These are phyloP conservation scores for Grigorovia yakushimaensis DNA, from an alignment of 805 yeast species.

Conservation along the genomic window DNA sequence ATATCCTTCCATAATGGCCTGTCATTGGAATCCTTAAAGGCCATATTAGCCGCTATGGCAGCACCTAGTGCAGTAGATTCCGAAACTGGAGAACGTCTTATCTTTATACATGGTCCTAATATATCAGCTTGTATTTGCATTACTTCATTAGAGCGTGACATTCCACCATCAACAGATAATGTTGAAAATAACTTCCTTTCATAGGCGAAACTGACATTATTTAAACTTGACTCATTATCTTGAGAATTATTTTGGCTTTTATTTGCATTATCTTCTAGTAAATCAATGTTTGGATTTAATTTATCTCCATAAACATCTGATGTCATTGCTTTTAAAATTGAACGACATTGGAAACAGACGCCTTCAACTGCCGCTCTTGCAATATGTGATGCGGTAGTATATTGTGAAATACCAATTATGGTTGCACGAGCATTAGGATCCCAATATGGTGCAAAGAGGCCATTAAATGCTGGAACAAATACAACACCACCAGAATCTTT, in stretches of 20 bases:
- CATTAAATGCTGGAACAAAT: conserved; percentile 91
- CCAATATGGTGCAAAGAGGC: conserved; percentile 95
- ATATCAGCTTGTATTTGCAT: conserved; percentile 93
- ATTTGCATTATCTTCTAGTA: conserved; percentile 3
- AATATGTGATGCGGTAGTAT: conserved; percentile 82
- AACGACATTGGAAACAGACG: conserved; percentile 87
- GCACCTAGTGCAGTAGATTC: conserved; percentile 96
- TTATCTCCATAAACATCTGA: conserved; percentile 56
- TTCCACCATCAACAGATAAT: conserved; percentile 87
- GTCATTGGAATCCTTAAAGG: conserved; percentile 37
- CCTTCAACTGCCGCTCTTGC: conserved; percentile 95
- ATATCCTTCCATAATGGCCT: conserved; percentile 65
- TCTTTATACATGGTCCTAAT: conserved; percentile 76
- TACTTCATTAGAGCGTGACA: conserved; percentile 83
- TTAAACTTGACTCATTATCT: conserved; percentile 7
- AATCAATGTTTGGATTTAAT: conserved; percentile 5
- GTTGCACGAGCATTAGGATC: conserved; percentile 87
- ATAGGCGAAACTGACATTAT: conserved; percentile 15
- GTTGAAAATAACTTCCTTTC: conserved; percentile 43
- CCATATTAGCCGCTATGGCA: conserved; percentile 89
- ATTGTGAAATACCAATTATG: conserved; percentile 86
- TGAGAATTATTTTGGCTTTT: neutral
- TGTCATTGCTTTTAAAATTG: conserved; percentile 83
- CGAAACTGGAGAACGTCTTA: conserved; percentile 67
- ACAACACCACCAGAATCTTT: conserved; percentile 82